These are phyloP conservation scores for Halteria grandinella DNA, from an alignment of 73 alveolate species.

Conservation along the genomic window DNA sequence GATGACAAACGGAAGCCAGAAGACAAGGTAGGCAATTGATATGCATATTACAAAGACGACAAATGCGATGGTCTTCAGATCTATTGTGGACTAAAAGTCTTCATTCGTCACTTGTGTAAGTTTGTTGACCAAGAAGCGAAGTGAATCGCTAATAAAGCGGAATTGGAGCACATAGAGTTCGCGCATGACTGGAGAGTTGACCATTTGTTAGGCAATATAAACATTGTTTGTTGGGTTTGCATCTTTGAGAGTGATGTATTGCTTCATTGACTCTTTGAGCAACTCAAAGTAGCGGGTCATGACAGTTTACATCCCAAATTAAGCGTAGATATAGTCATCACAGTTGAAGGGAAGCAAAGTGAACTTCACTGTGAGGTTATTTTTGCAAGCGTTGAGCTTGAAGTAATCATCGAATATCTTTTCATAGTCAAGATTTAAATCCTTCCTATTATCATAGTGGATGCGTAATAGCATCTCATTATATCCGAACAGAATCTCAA, in stretches of 20 bases:
- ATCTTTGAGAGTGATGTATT: neutral
- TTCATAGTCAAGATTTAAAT: neutral
- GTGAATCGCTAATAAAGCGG: constrained; percentile 1
- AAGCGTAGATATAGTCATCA: too few species aligned
- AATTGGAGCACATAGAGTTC: constrained; percentile 35
- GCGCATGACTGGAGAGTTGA: constrained; percentile 8
- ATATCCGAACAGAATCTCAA: neutral
- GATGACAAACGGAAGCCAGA: constrained; percentile 40
- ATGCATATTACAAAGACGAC: constrained; percentile 9
- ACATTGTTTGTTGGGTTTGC: neutral
- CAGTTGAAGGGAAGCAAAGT: constrained; percentile 3
- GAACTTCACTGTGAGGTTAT: neutral
- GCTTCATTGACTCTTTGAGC: constrained; percentile 6
- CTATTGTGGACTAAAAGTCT: neutral
- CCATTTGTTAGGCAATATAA: neutral
- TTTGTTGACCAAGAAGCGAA: neutral
- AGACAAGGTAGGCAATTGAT: constrained; percentile 3
- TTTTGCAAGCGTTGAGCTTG: neutral
- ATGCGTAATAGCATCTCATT: neutral
- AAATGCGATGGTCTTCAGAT: constrained; percentile 25
- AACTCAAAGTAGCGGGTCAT: constrained; percentile 37
- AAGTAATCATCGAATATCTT: neutral
- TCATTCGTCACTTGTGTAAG: constrained; percentile 9
- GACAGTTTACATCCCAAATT: constrained; percentile 42
- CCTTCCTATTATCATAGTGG: constrained; percentile 20